phyloP scores from a whole-genome alignment of 2,329 filamentous ascomycete genomes.

The Talaromyces sp. region DNA sequence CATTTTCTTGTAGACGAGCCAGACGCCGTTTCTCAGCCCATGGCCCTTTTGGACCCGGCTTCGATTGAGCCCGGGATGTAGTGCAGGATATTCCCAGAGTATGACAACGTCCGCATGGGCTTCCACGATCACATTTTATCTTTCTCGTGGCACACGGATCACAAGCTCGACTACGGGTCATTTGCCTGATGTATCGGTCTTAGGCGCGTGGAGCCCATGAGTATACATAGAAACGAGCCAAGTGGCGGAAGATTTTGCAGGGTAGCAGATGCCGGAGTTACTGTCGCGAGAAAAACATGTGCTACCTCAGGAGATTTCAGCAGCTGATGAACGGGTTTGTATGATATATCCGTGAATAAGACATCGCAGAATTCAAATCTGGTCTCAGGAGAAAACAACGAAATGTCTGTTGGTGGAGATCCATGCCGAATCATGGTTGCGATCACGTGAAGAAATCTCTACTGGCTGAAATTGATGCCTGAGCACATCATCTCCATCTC shows the following conservation, averaged over 20 bases:
- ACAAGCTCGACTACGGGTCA: conserved; percentile 15
- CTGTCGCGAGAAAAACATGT: background rate
- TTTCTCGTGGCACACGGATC: conserved; percentile 16
- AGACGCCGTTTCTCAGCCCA: conserved; percentile 14
- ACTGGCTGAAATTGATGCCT: background rate
- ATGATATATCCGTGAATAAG: no score
- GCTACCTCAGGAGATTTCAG: background rate
- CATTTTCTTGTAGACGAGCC: conserved; percentile 11
- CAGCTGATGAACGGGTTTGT: background rate
- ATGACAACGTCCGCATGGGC: conserved; percentile 11
- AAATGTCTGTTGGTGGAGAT: conserved; percentile 5
- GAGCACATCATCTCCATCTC: background rate
- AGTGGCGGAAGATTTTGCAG: background rate
- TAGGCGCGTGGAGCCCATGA: conserved; percentile 13
- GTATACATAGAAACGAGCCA: conserved; percentile 14
- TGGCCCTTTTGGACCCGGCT: conserved; percentile 15
- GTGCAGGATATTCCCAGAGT: conserved; percentile 14
- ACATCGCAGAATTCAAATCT: background rate
- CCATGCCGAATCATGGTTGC: background rate
- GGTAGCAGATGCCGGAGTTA: background rate
- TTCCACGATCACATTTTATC: conserved; percentile 15
- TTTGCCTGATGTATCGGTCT: conserved; percentile 12
- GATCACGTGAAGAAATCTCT: conserved; percentile 3
- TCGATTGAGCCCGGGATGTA: conserved; percentile 13
- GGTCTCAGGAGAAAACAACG: background rate